These are phyloP conservation scores for Neurospora sp. DNA, from an alignment of 495 filamentous ascomycete species.

Conservation along the genomic window DNA sequence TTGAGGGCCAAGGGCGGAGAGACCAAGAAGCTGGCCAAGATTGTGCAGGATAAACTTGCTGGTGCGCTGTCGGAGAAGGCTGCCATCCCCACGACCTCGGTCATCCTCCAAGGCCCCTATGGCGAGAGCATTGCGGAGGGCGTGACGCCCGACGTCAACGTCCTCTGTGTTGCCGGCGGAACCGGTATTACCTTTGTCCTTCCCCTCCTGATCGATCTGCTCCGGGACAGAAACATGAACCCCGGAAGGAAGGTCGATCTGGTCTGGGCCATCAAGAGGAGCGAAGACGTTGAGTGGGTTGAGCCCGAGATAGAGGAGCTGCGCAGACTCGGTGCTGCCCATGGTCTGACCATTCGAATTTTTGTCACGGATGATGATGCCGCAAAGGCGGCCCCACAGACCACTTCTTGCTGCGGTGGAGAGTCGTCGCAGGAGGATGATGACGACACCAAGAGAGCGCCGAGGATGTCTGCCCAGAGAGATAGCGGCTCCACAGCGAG, in stretches of 20 bases:
- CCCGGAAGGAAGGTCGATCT: conserved; percentile 39
- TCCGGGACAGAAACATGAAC: conserved; percentile 17
- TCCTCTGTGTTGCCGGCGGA: conserved; percentile 54
- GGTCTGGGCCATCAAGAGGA: conserved; percentile 50
- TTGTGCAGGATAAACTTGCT: conserved; percentile 26
- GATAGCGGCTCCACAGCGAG: conserved; percentile 4
- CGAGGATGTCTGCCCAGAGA: conserved; percentile 1
- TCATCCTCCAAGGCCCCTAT: conserved; percentile 51
- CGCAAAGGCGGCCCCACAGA: neutral
- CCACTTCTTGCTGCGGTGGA: neutral
- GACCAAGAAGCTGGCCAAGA: conserved; percentile 41
- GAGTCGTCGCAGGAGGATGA: conserved; percentile 1
- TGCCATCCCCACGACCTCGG: conserved; percentile 25
- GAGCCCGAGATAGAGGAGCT: conserved; percentile 42
- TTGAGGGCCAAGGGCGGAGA: conserved; percentile 51
- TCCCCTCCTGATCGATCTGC: conserved; percentile 40
- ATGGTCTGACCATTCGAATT: conserved; percentile 40
- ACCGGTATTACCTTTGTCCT: conserved; percentile 56
- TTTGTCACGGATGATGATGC: conserved; percentile 41
- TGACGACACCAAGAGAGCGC: conserved; percentile 2
- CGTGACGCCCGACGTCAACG: conserved; percentile 35
- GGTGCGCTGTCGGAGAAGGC: conserved; percentile 12
- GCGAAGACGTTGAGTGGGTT: conserved; percentile 48
- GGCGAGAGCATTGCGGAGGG: conserved; percentile 38
- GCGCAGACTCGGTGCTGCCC: conserved; percentile 23